Evolutionary conservation across 768 basidiomycete genomes (phyloP).

Genomic region (Boletus sp.): DNA sequence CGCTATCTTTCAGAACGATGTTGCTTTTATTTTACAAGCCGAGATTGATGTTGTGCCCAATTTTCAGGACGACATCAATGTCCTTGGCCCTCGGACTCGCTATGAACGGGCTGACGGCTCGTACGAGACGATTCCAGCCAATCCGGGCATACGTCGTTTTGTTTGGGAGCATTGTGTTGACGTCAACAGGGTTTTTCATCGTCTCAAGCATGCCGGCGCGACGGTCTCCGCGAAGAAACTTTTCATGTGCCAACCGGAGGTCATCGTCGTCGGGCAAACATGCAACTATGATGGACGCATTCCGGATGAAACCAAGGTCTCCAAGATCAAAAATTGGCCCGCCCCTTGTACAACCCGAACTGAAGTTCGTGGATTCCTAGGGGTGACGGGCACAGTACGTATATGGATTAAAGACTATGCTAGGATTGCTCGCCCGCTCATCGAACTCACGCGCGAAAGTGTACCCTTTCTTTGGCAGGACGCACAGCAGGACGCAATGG

Average conservation of each 20-base stretch:
- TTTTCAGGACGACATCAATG: constrained; percentile 42
- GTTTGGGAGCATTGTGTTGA: constrained; percentile 33
- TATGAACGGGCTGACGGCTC: constrained; percentile 26
- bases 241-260: constrained; percentile 26
- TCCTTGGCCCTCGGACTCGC: constrained; percentile 35
- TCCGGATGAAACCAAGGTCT: constrained; percentile 27
- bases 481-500: neutral
- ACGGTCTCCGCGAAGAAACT: constrained; percentile 41
- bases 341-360: constrained; percentile 7
- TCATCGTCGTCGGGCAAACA: constrained; percentile 36
- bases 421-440: constrained; percentile 21
- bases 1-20: constrained; percentile 39
- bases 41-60: constrained; percentile 37
- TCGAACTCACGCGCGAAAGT: constrained; percentile 24
- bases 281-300: constrained; percentile 37
- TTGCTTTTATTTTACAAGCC: constrained; percentile 36
- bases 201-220: constrained; percentile 33
- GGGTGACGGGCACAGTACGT: constrained; percentile 21
- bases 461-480: constrained; percentile 19
- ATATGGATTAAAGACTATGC: constrained; percentile 34
- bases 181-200: constrained; percentile 18
- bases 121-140: constrained; percentile 11
- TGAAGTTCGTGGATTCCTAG: constrained; percentile 30
- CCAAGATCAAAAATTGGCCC: constrained; percentile 33
- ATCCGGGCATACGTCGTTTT: constrained; percentile 11